Percentiles rank a stretch among this genome's conserved stretches.
Conservation (phyloP, 2,329 filamentous ascomycete genomes). For the Colletotrichum viniferum region DNA sequence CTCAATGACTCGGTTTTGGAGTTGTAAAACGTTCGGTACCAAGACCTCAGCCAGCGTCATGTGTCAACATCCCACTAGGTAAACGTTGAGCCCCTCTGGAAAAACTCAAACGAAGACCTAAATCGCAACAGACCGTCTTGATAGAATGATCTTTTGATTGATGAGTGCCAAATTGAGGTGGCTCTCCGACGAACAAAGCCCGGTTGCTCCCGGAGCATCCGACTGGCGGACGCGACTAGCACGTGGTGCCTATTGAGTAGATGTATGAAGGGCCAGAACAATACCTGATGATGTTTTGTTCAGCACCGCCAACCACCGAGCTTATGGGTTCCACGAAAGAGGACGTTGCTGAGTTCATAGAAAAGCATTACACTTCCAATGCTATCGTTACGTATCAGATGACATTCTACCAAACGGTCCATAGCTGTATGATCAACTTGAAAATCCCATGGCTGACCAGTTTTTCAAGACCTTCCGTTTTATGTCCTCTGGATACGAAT, state of each 20-base stretch:
- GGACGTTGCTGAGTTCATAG: not conserved
- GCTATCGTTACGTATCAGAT: not conserved
- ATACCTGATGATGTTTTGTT: not conserved
- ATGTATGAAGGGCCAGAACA: not conserved
- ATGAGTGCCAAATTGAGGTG: not conserved
- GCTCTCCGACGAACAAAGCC: not conserved
- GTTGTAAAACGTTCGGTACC: not conserved
- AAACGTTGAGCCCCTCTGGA: not conserved
- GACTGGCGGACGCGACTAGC: not conserved
- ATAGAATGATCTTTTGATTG: not conserved
- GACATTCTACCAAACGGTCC: not conserved
- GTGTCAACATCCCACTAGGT: not conserved
- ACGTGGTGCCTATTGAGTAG: not conserved
- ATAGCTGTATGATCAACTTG: not conserved
- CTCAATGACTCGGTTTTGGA: not conserved
- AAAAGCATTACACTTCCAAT: not conserved
- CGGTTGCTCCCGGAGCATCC: not conserved
- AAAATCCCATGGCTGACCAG: not conserved
- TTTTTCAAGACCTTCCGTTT: not conserved
- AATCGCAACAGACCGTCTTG: not conserved
- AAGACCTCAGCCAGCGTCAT: not conserved
- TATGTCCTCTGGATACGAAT: slow-evolving; percentile 5
- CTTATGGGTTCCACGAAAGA: not conserved
- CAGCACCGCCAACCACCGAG: not conserved
- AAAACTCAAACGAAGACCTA: not conserved